phyloP scores from a whole-genome alignment of 495 filamentous ascomycete species.

The Halenospora varia region DNA sequence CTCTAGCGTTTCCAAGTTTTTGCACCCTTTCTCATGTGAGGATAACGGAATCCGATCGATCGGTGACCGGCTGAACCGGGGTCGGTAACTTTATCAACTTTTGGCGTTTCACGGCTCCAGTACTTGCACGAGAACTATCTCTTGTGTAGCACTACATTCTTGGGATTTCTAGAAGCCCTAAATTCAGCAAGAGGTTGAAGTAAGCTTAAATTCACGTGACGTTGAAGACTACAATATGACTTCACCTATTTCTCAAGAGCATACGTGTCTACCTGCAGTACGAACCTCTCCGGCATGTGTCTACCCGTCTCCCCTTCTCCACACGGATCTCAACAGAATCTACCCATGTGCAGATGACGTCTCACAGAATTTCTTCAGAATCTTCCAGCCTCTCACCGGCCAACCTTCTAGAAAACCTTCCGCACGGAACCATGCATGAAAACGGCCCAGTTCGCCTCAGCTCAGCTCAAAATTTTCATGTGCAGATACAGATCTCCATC shows the following conservation, averaged over 20 bases:
- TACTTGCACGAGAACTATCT: not conserved
- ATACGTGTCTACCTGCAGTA: no score
- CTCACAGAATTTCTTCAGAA: not conserved
- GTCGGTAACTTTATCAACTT: not conserved
- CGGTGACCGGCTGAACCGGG: not conserved
- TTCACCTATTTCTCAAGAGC: no score
- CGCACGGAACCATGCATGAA: no score
- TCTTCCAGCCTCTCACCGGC: not conserved
- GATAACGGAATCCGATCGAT: not conserved
- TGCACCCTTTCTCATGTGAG: not conserved
- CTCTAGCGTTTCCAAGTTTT: constrained; percentile 6
- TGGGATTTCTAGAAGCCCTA: not conserved
- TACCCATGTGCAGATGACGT: not conserved
- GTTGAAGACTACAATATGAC: not conserved
- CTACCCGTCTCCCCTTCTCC: no score
- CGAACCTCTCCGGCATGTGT: no score
- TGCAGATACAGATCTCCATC: no score
- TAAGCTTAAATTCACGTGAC: not conserved
- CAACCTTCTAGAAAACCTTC: not conserved
- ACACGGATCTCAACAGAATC: no score
- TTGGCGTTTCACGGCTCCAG: not conserved
- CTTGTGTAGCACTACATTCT: not conserved
- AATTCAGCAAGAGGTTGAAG: not conserved
- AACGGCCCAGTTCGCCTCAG: no score
- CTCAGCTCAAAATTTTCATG: no score